Percentiles rank a stretch among this genome's conserved stretches.
Evolutionary conservation across 768 basidiomycete species (phyloP).

Genomic region (Mycena vulgaris): DNA sequence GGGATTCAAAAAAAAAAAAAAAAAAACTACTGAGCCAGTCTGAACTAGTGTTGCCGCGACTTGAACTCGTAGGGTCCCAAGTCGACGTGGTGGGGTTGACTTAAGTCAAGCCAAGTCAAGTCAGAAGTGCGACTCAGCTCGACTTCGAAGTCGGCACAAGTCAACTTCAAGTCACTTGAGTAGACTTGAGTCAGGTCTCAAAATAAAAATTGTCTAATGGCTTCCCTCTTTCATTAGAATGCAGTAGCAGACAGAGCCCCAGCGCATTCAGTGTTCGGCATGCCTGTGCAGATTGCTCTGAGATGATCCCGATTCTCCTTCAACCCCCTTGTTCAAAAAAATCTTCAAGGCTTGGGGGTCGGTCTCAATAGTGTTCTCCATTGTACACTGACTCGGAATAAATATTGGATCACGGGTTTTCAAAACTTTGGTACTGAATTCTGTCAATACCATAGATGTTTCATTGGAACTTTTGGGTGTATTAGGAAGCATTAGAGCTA

Average conservation of each 20-base stretch:
- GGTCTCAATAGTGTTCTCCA: conserved; percentile 18
- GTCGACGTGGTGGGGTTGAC: conserved; percentile 15
- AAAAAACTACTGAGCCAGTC: no score
- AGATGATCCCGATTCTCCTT: conserved; percentile 7
- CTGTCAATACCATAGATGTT: no score
- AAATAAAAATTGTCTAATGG: conserved; percentile 17
- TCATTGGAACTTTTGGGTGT: no score
- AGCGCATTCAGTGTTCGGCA: conserved; percentile 1
- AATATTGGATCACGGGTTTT: no score
- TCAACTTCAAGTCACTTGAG: conserved; percentile 18
- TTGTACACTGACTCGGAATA: no score
- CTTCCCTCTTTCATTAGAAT: conserved; percentile 18
- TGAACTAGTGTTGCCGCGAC: conserved; percentile 17
- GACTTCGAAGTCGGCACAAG: conserved; percentile 12
- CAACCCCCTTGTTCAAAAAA: conserved; percentile 14
- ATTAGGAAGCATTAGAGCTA: no score
- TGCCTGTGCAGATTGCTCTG: conserved; percentile 17
- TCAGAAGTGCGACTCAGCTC: conserved; percentile 3
- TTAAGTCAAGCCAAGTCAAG: conserved; percentile 17
- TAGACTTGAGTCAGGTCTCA: conserved; percentile 22
- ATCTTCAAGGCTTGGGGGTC: conserved; percentile 12
- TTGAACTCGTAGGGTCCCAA: conserved; percentile 13
- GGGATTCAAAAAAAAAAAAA: not conserved
- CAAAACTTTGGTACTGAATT: no score
- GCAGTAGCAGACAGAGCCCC: conserved; percentile 10